phyloP scores from a whole-genome alignment of 2,329 filamentous ascomycete genomes.

The Parastagonospora avenae region DNA sequence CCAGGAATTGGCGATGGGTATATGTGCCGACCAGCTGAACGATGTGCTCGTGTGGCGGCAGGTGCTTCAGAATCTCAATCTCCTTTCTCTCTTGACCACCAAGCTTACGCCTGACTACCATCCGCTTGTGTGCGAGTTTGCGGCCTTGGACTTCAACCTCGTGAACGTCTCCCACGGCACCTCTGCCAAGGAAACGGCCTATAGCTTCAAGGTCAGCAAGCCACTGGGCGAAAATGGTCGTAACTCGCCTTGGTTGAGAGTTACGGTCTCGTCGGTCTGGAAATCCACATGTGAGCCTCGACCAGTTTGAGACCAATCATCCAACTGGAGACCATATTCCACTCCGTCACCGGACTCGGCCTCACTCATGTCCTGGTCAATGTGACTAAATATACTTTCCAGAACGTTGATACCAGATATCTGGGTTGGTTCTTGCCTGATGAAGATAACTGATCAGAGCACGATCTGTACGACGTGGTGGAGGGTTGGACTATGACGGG shows the following conservation, averaged over 20 bases:
- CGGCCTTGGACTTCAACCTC: slow-evolving; percentile 15
- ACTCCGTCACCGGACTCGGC: background rate
- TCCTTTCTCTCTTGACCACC: slow-evolving; percentile 18
- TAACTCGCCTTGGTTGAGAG: slow-evolving; percentile 14
- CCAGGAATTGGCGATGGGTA: slow-evolving; percentile 17
- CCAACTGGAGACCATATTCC: slow-evolving; percentile 1
- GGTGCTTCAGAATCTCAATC: slow-evolving; percentile 26
- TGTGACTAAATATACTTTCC: background rate
- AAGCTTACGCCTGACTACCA: slow-evolving; percentile 16
- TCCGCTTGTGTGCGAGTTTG: slow-evolving; percentile 25
- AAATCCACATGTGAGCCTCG: slow-evolving; percentile 28
- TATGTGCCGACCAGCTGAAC: slow-evolving; percentile 30
- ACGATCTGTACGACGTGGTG: background rate
- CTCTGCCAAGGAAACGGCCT: slow-evolving; percentile 19
- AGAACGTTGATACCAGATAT: no score
- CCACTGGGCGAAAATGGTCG: background rate
- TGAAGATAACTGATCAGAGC: no score
- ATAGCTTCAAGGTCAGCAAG: background rate
- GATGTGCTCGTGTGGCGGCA: slow-evolving; percentile 21
- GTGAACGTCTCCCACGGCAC: slow-evolving; percentile 24
- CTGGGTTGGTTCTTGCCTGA: no score
- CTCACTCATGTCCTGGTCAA: background rate
- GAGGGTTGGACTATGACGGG: background rate
- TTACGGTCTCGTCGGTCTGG: slow-evolving; percentile 13
- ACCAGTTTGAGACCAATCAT: slow-evolving; percentile 23